Evolutionary conservation across 257 asterid genomes (phyloP).

Genomic region (Plectranthus barbatus): DNA sequence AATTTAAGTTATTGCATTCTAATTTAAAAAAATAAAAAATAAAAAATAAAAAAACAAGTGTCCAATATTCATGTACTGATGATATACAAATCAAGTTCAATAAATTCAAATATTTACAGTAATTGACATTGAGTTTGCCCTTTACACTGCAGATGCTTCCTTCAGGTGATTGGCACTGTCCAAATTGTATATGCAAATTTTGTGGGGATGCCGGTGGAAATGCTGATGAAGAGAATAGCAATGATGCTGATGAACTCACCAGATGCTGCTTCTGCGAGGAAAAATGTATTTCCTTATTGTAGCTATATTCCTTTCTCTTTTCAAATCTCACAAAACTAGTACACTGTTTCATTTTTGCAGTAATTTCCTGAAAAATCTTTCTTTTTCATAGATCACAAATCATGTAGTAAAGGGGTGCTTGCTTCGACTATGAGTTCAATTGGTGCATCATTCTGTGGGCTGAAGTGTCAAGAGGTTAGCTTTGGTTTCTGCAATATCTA

Average conservation of each 20-base stretch:
- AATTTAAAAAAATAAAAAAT: too few relatives aligned
- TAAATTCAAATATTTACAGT: background rate
- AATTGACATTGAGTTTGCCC: constrained; percentile 2
- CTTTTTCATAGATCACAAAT: constrained; percentile 53
- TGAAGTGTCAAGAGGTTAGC: constrained; percentile 75
- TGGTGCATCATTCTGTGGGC: constrained; percentile 59
- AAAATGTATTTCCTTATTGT: constrained; percentile 47
- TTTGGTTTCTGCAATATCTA: constrained; percentile 10
- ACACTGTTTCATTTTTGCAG: background rate
- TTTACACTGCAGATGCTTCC: constrained; percentile 62
- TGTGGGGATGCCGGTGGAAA: constrained; percentile 44
- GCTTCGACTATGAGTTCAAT: constrained; percentile 33
- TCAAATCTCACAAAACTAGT: background rate
- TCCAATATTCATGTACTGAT: background rate
- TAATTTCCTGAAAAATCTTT: constrained; percentile 6
- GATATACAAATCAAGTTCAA: background rate
- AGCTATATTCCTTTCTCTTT: background rate
- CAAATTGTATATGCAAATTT: constrained; percentile 72
- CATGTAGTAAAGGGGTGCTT: constrained; percentile 44
- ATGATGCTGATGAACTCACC: constrained; percentile 34
- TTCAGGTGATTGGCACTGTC: constrained; percentile 92
- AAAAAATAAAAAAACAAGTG: too few relatives aligned
- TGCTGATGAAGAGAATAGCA: constrained; percentile 26
- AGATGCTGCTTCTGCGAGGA: constrained; percentile 68
- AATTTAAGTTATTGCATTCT: too few relatives aligned